Evolutionary conservation across 78 protist species (phyloP).

Genomic region (slime mould (Dictyostelium discoideum)): dicty_2.7 NC_007091.3:3841001-3841500

Average conservation of each 20-base stretch:
- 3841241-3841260: not conserved
- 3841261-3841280: slow-evolving; percentile 7
- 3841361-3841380: slow-evolving; percentile 53
- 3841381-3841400: slow-evolving; percentile 25
- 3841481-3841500: slow-evolving; percentile 28
- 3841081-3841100: not conserved
- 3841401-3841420: slow-evolving; percentile 34
- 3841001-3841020: not conserved
- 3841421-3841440: slow-evolving; percentile 8
- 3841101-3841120: slow-evolving; percentile 7
- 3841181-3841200: slow-evolving; percentile 12
- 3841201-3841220: not conserved
- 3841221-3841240: not conserved
- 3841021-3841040: not conserved
- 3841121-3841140: not conserved
- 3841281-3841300: not conserved
- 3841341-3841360: slow-evolving; percentile 16
- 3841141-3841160: not conserved
- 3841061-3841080: not conserved
- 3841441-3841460: slow-evolving; percentile 49
- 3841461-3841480: slow-evolving; percentile 40
- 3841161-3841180: not conserved
- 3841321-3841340: not conserved
- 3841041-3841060: not conserved
- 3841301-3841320: not conserved